Evolutionary conservation across 2,329 filamentous ascomycete genomes (phyloP).

Genomic region (Fusarium penzigii): DNA sequence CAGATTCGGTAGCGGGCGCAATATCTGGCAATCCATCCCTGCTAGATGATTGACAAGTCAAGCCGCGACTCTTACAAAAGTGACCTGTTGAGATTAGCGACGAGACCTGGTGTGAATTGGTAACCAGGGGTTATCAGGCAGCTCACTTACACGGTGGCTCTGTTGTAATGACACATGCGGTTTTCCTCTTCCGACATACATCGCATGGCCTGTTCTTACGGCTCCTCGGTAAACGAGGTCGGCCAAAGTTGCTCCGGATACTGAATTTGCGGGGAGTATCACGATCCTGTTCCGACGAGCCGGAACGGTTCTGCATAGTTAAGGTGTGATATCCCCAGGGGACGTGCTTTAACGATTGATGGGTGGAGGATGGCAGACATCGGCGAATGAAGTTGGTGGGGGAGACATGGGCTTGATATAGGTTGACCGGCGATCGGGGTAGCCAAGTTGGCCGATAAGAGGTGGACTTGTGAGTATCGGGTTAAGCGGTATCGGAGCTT

Average conservation of each 20-base stretch:
- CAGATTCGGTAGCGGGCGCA: slow-evolving; percentile 3
- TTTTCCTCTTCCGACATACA: slow-evolving; percentile 46
- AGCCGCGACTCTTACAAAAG: slow-evolving; percentile 37
- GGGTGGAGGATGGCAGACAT: slow-evolving; percentile 1
- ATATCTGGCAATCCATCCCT: slow-evolving; percentile 10
- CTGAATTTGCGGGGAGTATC: slow-evolving; percentile 38
- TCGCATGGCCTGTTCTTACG: slow-evolving; percentile 50
- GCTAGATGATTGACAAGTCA: slow-evolving; percentile 34
- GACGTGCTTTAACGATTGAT: slow-evolving; percentile 8
- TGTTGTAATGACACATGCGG: slow-evolving; percentile 47
- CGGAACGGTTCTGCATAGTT: slow-evolving; percentile 14
- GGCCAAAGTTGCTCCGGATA: slow-evolving; percentile 44
- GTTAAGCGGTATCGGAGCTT: background rate
- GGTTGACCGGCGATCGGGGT: slow-evolving; percentile 19
- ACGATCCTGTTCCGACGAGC: slow-evolving; percentile 11
- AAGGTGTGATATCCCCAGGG: slow-evolving; percentile 2
- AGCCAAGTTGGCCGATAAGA: slow-evolving; percentile 9
- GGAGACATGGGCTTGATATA: slow-evolving; percentile 12
- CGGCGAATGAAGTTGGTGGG: slow-evolving; percentile 19
- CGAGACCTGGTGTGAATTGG: background rate
- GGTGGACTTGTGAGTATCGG: background rate
- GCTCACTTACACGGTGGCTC: slow-evolving; percentile 44
- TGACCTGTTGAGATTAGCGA: slow-evolving; percentile 26
- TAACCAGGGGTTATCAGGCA: too few species aligned
- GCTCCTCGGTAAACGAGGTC: slow-evolving; percentile 41